Conservation (phyloP, 306 rosid species). For the Citrullus colocynthis region DNA sequence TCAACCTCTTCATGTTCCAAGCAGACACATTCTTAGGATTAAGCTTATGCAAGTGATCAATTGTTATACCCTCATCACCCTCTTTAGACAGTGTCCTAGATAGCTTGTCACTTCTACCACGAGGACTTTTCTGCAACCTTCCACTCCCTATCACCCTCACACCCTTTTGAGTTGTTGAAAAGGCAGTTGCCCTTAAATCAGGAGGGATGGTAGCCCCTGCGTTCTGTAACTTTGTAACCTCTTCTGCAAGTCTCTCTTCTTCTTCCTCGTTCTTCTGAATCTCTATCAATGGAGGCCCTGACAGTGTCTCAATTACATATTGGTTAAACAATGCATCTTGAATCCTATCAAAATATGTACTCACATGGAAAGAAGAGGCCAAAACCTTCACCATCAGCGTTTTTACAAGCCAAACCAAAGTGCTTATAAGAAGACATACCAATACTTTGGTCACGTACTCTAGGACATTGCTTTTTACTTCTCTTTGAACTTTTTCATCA, state of each 20-base stretch:
- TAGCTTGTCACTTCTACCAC: constrained; percentile 23
- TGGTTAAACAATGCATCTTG: constrained; percentile 74
- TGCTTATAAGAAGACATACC: constrained; percentile 58
- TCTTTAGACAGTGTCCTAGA: constrained; percentile 31
- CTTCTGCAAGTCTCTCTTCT: constrained; percentile 56
- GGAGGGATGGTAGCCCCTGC: constrained; percentile 80
- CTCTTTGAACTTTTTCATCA: constrained; percentile 55
- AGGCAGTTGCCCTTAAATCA: constrained; percentile 41
- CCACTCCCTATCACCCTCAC: constrained; percentile 43
- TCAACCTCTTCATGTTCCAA: constrained; percentile 89
- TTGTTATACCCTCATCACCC: constrained; percentile 50
- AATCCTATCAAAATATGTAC: constrained; percentile 73
- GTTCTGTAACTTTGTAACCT: constrained; percentile 60
- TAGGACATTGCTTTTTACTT: constrained; percentile 23
- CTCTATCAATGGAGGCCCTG: constrained; percentile 68
- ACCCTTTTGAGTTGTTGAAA: constrained; percentile 15
- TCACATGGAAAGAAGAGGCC: constrained; percentile 76
- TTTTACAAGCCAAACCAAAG: constrained; percentile 64
- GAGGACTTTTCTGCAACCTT: constrained; percentile 26
- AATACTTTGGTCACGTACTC: constrained; percentile 42
- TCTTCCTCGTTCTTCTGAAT: constrained; percentile 49
- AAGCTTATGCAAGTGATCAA: constrained; percentile 60
- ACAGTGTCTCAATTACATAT: constrained; percentile 64
- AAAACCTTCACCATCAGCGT: constrained; percentile 61
- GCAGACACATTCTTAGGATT: constrained; percentile 79